A percentile compares a stretch with the other conserved stretches of the same genome.
These are phyloP conservation scores for Trichoderma gamsii DNA, from an alignment of 495 filamentous ascomycete species.

Conservation along the genomic window DNA sequence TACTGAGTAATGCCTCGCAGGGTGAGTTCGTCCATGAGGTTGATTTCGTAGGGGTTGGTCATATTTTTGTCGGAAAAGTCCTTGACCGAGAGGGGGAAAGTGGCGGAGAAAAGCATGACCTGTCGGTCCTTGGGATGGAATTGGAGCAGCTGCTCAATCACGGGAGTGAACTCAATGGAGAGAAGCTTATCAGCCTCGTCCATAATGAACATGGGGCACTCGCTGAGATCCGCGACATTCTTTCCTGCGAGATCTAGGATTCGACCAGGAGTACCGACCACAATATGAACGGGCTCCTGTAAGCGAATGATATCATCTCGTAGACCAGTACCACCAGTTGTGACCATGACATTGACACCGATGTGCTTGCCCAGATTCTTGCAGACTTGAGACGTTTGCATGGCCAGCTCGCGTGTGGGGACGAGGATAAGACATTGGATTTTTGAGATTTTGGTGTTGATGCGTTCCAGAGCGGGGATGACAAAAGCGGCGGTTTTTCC, in stretches of 20 bases:
- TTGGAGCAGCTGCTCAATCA: constrained; percentile 87
- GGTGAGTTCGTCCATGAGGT: constrained; percentile 98
- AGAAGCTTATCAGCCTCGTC: constrained; percentile 97
- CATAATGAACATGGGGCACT: constrained; percentile 97
- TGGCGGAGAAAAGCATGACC: constrained; percentile 98
- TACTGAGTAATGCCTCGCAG: constrained; percentile 97
- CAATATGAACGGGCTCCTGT: constrained; percentile 89
- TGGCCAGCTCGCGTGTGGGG: constrained; percentile 92
- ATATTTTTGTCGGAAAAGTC: constrained; percentile 98
- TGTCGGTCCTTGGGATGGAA: constrained; percentile 95
- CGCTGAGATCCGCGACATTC: constrained; percentile 89
- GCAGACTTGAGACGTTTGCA: constrained; percentile 98
- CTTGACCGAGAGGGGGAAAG: constrained; percentile 93
- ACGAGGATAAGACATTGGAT: constrained; percentile 94
- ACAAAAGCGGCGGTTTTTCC: constrained; percentile 98
- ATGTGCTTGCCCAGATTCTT: constrained; percentile 96
- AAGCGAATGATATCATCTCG: constrained; percentile 96
- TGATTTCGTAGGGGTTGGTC: constrained; percentile 93
- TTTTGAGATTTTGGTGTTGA: constrained; percentile 92
- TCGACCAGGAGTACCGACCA: constrained; percentile 93
- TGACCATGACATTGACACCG: constrained; percentile 97
- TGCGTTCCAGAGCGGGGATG: constrained; percentile 88
- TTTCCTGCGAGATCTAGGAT: constrained; percentile 94
- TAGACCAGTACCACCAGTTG: constrained; percentile 87
- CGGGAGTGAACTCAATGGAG: constrained; percentile 91